Base-by-base conservation (phyloP, 768 basidiomycete species). In the Kwoniella sp. region DNA sequence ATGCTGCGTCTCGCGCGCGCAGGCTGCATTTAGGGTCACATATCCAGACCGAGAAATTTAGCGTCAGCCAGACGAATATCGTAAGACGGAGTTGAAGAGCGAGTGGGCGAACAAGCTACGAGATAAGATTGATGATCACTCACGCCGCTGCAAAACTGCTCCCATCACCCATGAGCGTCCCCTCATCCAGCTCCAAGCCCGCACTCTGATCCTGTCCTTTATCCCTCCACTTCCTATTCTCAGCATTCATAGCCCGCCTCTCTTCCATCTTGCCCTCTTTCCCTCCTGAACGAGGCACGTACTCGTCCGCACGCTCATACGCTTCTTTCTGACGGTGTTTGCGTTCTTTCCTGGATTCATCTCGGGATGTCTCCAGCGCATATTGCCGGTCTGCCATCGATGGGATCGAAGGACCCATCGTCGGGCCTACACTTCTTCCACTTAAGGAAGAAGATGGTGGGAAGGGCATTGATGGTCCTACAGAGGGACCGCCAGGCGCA, bases 261-360 rank as follows among this genome's bases (percentile, higher is more conserved):
- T 92, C 92, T 82, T 94, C 93, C 65, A 93, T 77, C 85, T 89
- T 86, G 1, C 87, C 90, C 68, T 94, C 93, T 58, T 87, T 83
- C 0, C 93, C 93, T 3, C 89, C 86, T 64, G 86, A 85, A 68
- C 86, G 86, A n/a, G 92, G 90, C 1, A 90, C 87, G 79, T 87
- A 80, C 29, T 93, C 90, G 72, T 92, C 90, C 15, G 90, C 59
- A 40, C 86, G 82, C 2, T 89, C 88, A 72, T 86, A 88, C 19
- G 84, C 85, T 67, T 88, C 87, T 52, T 82, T 79, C 40, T 85
- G 85, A 37, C 88, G 87, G 0, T 87, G 84, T 71, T 91, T 91
- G 24, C 89, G 86, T 67, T 88, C 87, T 6, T 81, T 80, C n/a
- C 60, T 37, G 0, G 62, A 55, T 15, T 81, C 73, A 30, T 91